phyloP scores from a whole-genome alignment of 352 stramenopile genomes.

The Plasmopara muralis region DNA sequence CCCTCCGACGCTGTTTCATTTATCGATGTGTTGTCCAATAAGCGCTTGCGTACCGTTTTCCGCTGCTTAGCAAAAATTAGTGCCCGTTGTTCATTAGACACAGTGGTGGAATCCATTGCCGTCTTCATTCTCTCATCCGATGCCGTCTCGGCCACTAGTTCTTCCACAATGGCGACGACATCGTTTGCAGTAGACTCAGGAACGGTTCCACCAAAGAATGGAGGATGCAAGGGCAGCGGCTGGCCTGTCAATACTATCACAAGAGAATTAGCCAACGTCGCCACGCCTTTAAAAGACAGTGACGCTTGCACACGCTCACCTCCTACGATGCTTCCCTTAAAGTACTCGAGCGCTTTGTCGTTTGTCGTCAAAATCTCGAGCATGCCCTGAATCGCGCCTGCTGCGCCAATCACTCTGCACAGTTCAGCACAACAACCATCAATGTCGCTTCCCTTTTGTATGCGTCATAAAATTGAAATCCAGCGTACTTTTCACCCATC shows the following conservation, averaged over 20 bases:
- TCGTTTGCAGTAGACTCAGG: constrained; percentile 18
- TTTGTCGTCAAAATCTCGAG: constrained; percentile 43
- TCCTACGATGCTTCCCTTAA: constrained; percentile 53
- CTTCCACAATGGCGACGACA: constrained; percentile 17
- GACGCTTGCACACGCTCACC: constrained; percentile 20
- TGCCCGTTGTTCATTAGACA: constrained; percentile 20
- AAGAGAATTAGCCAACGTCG: constrained; percentile 4
- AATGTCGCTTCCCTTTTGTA: neutral
- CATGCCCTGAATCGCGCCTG: constrained; percentile 36
- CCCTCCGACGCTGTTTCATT: constrained; percentile 4
- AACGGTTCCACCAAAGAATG: constrained; percentile 32
- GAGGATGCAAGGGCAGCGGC: constrained; percentile 25
- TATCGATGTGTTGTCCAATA: constrained; percentile 25
- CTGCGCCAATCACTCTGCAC: constrained; percentile 27
- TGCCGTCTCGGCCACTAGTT: constrained; percentile 3
- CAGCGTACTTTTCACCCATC: constrained; percentile 46
- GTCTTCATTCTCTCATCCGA: constrained; percentile 2
- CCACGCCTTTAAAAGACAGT: neutral
- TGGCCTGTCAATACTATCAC: constrained; percentile 37
- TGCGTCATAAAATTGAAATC: neutral
- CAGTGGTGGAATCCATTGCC: neutral
- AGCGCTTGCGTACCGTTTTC: constrained; percentile 25
- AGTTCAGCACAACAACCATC: neutral
- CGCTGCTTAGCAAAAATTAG: constrained; percentile 23
- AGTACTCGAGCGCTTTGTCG: constrained; percentile 41